Evolutionary conservation across 2,329 filamentous ascomycete species (phyloP), one percentile per base, ranked within the genome.

Genomic region (Myotisia sp.): DNA sequence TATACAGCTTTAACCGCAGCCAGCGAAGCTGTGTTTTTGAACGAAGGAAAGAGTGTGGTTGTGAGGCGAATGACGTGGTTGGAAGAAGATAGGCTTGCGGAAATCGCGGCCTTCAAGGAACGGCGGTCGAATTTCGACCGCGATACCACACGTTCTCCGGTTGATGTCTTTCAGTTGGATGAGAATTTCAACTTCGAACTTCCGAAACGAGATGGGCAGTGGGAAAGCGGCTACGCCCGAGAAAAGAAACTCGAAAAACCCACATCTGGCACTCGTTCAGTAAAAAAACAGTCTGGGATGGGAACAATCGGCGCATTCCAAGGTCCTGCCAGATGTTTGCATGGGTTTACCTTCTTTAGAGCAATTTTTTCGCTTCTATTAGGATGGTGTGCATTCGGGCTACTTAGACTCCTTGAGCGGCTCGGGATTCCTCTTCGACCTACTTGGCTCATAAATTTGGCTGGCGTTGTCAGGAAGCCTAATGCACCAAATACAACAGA

Each of bases 21-120:
- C 1, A 93, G 84, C 47, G 86, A 95, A 56, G 87, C 87, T 3
- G 90, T 95, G 0, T 95, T 93, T 50, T 64, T 98, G 7, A 93
- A 94, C 41, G 87, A 95, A 55, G 87, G 87, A 29, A 73, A 73
- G 26, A 69, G 69, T 2, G 74, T 95, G 33, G 76, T 73, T 40
- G 64, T 92, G 2, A 75, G 76, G 43, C 65, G 70, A 22, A 76
- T 76, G 58, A 94, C 90, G 0, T 98, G 90, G 87, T 63, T 95
- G 3, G 90, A 98, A 51, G 81, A 87, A 46, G 81, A 92, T 44
- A 71, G 86, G 4, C 65, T 87, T 6, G 69, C 75, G 28, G 84
- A 95, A 49, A 65, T 92, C 3, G 76, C 90, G 30, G 51, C 53
- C 16, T 58, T 59, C 3, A 55, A 62, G 27, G 48, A 56, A 27